Evolutionary conservation across 768 basidiomycete genomes (phyloP).

Genomic region (Asterophora parasitica): DNA sequence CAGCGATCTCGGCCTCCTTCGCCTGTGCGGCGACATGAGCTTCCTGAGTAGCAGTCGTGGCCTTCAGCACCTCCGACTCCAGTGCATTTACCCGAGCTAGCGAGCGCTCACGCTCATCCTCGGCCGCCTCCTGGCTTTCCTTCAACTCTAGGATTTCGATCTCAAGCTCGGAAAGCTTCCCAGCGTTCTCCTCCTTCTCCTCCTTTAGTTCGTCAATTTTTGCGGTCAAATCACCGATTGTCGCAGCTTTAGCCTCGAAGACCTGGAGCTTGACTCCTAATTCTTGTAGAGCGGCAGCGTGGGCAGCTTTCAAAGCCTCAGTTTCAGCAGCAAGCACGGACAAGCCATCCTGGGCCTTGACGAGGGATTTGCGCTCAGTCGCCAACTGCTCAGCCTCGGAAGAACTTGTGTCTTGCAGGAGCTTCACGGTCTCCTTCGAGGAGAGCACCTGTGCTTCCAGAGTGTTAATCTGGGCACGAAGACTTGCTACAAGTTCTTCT

Average conservation of each 20-base stretch:
- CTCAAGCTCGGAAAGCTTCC: slow-evolving; percentile 76
- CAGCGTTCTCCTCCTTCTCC: slow-evolving; percentile 67
- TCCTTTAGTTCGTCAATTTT: slow-evolving; percentile 50
- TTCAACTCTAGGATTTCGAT: slow-evolving; percentile 74
- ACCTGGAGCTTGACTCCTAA: slow-evolving; percentile 39
- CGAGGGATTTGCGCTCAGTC: slow-evolving; percentile 57
- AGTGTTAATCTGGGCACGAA: slow-evolving; percentile 46
- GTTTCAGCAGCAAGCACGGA: slow-evolving; percentile 50
- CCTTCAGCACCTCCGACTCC: slow-evolving; percentile 50
- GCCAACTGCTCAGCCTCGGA: slow-evolving; percentile 45
- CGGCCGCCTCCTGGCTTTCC: slow-evolving; percentile 60
- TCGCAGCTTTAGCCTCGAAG: slow-evolving; percentile 42
- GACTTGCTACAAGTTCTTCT: slow-evolving; percentile 38
- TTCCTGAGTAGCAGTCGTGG: slow-evolving; percentile 41
- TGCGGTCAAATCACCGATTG: slow-evolving; percentile 37
- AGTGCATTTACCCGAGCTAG: slow-evolving; percentile 42
- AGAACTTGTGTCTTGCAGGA: slow-evolving; percentile 38
- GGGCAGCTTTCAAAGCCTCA: slow-evolving; percentile 44
- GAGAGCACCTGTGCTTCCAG: slow-evolving; percentile 47
- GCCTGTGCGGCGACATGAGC: slow-evolving; percentile 42
- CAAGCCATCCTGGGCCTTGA: slow-evolving; percentile 60
- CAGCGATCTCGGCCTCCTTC: slow-evolving; percentile 42
- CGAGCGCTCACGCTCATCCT: slow-evolving; percentile 51
- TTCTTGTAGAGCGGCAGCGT: slow-evolving; percentile 44
- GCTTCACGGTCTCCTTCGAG: slow-evolving; percentile 50